phyloP scores from a whole-genome alignment of 768 basidiomycete genomes.

The Amanita brunnescens region DNA sequence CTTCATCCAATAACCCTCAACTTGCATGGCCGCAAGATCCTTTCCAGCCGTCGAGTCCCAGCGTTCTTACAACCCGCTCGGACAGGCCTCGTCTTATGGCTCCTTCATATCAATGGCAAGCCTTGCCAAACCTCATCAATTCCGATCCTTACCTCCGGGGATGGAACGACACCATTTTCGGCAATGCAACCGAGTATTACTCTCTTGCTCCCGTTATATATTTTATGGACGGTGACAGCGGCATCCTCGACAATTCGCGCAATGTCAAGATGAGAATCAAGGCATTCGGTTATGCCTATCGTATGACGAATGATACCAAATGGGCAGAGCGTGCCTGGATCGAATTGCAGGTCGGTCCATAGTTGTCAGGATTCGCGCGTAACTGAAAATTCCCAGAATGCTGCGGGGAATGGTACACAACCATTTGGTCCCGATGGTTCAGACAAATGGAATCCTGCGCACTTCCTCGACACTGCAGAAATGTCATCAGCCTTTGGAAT shows the following conservation, averaged over 20 bases:
- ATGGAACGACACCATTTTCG: constrained; percentile 91
- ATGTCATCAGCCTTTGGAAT: constrained; percentile 82
- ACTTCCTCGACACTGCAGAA: constrained; percentile 94
- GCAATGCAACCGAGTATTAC: constrained; percentile 75
- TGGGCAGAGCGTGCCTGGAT: constrained; percentile 83
- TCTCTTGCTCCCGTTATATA: constrained; percentile 59
- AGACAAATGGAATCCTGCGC: constrained; percentile 76
- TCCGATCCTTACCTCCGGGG: constrained; percentile 76
- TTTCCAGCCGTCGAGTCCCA: constrained; percentile 57
- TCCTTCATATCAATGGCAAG: constrained; percentile 85
- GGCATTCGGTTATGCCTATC: constrained; percentile 84
- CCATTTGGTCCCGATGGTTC: constrained; percentile 52
- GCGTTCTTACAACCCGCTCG: constrained; percentile 50
- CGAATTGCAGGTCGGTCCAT: constrained; percentile 64
- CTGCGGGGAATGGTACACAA: constrained; percentile 57
- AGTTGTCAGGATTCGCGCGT: neutral
- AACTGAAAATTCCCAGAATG: constrained; percentile 40
- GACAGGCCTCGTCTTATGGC: constrained; percentile 91
- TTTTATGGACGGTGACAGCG: constrained; percentile 71
- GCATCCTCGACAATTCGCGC: constrained; percentile 87
- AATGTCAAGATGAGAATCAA: constrained; percentile 88
- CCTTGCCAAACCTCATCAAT: constrained; percentile 66
- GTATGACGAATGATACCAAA: constrained; percentile 84
- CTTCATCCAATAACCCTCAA: constrained; percentile 38
- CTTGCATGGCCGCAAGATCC: constrained; percentile 77